Evolutionary conservation across 192 early-diverging fungal genomes (phyloP).

Genomic region (Rhizophlyctis rosea): DNA sequence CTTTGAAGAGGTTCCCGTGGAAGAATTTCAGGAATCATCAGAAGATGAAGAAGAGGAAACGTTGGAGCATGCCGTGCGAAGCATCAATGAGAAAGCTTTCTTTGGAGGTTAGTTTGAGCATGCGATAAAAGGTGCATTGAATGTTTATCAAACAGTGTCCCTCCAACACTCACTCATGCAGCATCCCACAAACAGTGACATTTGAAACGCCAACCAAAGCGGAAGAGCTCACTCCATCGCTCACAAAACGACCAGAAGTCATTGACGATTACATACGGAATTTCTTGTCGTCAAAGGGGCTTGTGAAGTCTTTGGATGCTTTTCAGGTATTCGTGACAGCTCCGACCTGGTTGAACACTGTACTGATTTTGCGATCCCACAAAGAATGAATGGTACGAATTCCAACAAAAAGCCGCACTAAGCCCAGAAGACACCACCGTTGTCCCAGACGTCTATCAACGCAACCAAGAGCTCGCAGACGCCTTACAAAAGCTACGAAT

Average conservation of each 20-base stretch:
- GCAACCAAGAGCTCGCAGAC: constrained; percentile 52
- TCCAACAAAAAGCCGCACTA: constrained; percentile 44
- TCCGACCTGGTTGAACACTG: not conserved
- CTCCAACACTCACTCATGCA: too few relatives aligned
- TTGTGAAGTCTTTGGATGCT: constrained; percentile 49
- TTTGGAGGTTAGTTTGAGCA: constrained; percentile 32
- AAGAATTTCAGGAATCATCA: constrained; percentile 45
- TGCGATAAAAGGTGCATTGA: too few relatives aligned
- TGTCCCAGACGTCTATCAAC: constrained; percentile 56
- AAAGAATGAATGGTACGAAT: constrained; percentile 62
- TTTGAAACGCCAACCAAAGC: constrained; percentile 18
- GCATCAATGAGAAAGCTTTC: constrained; percentile 42
- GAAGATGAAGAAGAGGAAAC: constrained; percentile 51
- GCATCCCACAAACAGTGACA: too few relatives aligned
- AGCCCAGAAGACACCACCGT: constrained; percentile 40
- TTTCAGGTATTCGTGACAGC: constrained; percentile 42
- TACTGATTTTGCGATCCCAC: not conserved
- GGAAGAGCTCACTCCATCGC: constrained; percentile 25
- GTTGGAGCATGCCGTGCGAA: constrained; percentile 45
- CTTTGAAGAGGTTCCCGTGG: constrained; percentile 38
- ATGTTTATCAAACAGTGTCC: not conserved
- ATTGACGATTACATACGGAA: constrained; percentile 61
- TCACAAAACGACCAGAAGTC: constrained; percentile 52
- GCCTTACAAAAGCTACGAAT: constrained; percentile 42
- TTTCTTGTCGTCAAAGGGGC: constrained; percentile 48